Evolutionary conservation across 768 basidiomycete genomes (phyloP).

Genomic region (Phaffia australis): DNA sequence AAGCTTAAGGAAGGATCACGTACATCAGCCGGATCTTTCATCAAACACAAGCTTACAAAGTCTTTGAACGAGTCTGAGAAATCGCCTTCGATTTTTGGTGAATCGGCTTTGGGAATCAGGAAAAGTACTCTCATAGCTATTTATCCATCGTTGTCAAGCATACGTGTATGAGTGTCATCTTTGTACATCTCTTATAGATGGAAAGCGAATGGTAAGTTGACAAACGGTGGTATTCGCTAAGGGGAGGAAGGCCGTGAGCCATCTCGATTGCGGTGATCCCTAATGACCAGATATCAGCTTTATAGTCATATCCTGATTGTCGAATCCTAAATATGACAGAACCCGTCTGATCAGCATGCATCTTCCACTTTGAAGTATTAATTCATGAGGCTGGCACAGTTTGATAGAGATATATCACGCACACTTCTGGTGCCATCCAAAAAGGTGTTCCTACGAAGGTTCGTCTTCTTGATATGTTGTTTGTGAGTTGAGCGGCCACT

Average conservation of each 20-base stretch:
- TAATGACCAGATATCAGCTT: conserved; percentile 95
- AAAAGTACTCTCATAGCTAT: conserved; percentile 80
- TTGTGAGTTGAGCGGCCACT: conserved; percentile 88
- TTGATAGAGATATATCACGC: background rate
- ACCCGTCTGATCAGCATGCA: background rate
- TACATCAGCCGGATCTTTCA: conserved; percentile 52
- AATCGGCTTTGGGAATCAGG: conserved; percentile 91
- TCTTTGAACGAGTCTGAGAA: conserved; percentile 85
- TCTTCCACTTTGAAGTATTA: too few species aligned
- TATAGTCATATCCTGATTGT: conserved; percentile 88
- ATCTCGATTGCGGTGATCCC: conserved; percentile 98
- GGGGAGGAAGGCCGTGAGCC: conserved; percentile 91
- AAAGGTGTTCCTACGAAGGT: conserved; percentile 67
- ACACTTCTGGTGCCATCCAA: conserved; percentile 73
- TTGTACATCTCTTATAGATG: background rate
- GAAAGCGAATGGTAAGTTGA: background rate
- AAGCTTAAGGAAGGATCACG: background rate
- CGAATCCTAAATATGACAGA: conserved; percentile 47
- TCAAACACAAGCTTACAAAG: conserved; percentile 78
- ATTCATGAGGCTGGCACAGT: background rate
- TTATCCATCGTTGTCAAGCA: too few species aligned
- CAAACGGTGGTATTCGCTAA: conserved; percentile 84
- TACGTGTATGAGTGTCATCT: background rate
- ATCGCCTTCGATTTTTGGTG: conserved; percentile 75
- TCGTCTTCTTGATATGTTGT: conserved; percentile 68